These are phyloP conservation scores for Uronychia setigera DNA, from an alignment of 73 alveolate genomes.

Conservation along the genomic window DNA sequence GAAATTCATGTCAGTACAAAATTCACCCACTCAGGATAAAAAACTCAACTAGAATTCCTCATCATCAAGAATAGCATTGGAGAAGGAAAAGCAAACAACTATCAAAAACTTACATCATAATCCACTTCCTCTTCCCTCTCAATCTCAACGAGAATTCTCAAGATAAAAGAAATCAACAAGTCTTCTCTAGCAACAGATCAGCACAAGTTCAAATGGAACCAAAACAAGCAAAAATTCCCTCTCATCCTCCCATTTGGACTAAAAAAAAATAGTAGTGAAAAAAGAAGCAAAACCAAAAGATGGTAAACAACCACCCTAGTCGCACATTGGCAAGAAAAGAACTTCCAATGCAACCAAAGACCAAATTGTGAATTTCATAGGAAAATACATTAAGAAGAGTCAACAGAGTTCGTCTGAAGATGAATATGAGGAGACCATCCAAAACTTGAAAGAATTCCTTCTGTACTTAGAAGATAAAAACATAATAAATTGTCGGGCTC, in stretches of 20 bases:
- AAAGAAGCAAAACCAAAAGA: neutral
- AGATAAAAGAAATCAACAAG: neutral
- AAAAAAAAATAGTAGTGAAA: neutral
- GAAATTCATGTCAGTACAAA: neutral
- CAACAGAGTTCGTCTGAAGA: neutral
- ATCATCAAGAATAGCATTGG: neutral
- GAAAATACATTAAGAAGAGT: constrained; percentile 45
- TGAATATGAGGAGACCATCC: constrained; percentile 26
- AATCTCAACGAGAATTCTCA: neutral
- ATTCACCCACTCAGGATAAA: neutral
- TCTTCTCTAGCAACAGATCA: no score
- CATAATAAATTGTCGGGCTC: constrained; percentile 7
- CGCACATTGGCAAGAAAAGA: neutral
- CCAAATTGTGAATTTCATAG: constrained; percentile 45
- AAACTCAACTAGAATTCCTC: neutral
- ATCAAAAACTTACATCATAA: neutral
- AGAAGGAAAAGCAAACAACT: neutral
- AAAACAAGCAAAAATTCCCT: no score
- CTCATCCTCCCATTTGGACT: neutral
- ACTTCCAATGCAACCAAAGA: constrained; percentile 20
- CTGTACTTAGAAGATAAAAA: constrained; percentile 40
- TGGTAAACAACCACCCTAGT: neutral
- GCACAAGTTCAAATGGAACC: no score
- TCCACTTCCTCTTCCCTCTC: neutral
- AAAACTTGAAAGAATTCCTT: constrained; percentile 42